These are phyloP conservation scores for Apostasia shenzhenica DNA, from an alignment of 106 monocot genomes.

Conservation along the genomic window DNA sequence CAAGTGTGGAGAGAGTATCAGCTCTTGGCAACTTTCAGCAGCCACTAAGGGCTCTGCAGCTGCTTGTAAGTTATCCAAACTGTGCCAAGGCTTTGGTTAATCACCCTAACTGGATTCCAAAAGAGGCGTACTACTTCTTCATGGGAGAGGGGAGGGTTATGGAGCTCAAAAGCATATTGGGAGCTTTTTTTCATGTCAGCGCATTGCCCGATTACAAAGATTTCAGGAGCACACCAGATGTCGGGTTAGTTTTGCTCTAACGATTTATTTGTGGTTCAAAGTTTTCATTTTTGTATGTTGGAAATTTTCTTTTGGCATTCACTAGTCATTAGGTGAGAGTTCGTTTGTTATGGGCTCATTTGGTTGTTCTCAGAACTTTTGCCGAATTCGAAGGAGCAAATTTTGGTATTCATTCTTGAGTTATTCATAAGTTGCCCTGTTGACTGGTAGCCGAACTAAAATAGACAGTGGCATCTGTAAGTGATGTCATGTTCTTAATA, in stretches of 20 bases:
- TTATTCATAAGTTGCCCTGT: too few species aligned
- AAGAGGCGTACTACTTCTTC: conserved; percentile 13
- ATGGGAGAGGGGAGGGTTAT: conserved; percentile 65
- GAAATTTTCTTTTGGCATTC: too few species aligned
- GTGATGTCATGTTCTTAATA: too few species aligned
- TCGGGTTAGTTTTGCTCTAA: conserved; percentile 54
- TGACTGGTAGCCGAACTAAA: too few species aligned
- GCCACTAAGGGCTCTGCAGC: conserved; percentile 61
- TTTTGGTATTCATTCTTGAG: too few species aligned
- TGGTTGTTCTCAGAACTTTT: too few species aligned
- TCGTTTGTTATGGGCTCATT: too few species aligned
- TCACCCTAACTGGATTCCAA: conserved; percentile 80
- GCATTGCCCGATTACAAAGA: conserved; percentile 63
- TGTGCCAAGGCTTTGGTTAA: conserved; percentile 84
- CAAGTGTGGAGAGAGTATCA: conserved; percentile 58
- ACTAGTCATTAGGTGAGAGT: too few species aligned
- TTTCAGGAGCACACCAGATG: conserved; percentile 76
- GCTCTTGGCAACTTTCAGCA: conserved; percentile 90
- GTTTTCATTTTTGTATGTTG: not conserved
- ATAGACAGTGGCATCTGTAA: too few species aligned
- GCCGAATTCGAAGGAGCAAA: too few species aligned
- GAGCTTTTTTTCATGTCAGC: conserved; percentile 89
- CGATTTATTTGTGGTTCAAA: not conserved
- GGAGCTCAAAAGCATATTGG: conserved; percentile 67
- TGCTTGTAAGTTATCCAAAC: conserved; percentile 50